phyloP scores from a whole-genome alignment of 2,329 filamentous ascomycete genomes.

The Aspergillus sp. region DNA sequence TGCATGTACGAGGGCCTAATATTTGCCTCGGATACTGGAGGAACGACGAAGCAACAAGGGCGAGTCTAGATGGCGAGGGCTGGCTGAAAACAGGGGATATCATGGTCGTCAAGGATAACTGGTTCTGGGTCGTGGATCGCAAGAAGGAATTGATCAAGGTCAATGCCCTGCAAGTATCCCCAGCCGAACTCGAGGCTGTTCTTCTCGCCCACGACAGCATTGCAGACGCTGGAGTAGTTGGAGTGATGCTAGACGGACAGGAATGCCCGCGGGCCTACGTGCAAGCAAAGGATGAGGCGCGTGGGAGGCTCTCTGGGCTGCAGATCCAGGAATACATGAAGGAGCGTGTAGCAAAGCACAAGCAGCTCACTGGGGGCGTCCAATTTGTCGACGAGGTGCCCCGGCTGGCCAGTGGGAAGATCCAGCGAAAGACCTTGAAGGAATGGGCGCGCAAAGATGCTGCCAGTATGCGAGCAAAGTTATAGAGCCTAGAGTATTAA shows the following conservation, averaged over 20 bases:
- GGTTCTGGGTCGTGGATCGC: conserved; percentile 26
- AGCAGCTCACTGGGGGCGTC: conserved; percentile 53
- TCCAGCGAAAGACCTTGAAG: conserved; percentile 48
- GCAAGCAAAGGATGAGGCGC: conserved; percentile 46
- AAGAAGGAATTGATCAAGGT: conserved; percentile 40
- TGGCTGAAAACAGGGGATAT: conserved; percentile 39
- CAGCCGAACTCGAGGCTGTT: conserved; percentile 40
- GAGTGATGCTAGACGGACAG: conserved; percentile 43
- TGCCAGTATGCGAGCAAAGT: not conserved
- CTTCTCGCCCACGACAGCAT: conserved; percentile 37
- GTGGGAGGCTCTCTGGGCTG: not conserved
- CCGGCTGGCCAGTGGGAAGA: conserved; percentile 59
- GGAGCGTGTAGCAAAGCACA: conserved; percentile 53
- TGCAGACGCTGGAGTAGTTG: conserved; percentile 40
- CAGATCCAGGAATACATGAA: conserved; percentile 40
- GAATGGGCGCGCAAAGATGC: conserved; percentile 8
- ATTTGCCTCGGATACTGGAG: conserved; percentile 28
- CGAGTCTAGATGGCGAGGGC: conserved; percentile 20
- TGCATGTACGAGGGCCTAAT: conserved; percentile 32
- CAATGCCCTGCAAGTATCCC: conserved; percentile 35
- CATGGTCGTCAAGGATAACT: conserved; percentile 6
- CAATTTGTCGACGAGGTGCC: conserved; percentile 59
- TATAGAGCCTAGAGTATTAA: not conserved
- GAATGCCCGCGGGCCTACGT: conserved; percentile 58
- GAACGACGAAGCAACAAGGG: conserved; percentile 49